These are phyloP conservation scores for Cicer arietinum DNA, from an alignment of 306 rosid species.

Conservation along the genomic window DNA sequence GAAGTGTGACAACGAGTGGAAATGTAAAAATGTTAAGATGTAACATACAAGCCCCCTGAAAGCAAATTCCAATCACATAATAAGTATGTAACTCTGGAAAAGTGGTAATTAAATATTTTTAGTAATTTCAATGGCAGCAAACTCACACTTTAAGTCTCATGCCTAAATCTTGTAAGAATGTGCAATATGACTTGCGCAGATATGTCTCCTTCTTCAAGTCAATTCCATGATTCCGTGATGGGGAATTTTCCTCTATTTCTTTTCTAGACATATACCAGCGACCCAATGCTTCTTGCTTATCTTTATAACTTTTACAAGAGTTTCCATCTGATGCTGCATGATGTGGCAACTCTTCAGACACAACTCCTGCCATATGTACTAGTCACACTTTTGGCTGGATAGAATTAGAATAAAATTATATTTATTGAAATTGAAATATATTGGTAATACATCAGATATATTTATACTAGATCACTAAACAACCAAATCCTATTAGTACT, in stretches of 20 bases:
- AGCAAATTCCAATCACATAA: slow-evolving; percentile 30
- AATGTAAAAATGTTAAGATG: slow-evolving; percentile 13
- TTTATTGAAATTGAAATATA: too few relatives aligned
- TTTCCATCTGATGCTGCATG: slow-evolving; percentile 44
- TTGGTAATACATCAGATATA: too few relatives aligned
- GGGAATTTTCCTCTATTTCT: slow-evolving; percentile 89
- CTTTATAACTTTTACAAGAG: slow-evolving; percentile 44
- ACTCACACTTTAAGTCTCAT: slow-evolving; percentile 98
- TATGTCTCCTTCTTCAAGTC: slow-evolving; percentile 93
- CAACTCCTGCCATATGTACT: slow-evolving; percentile 50
- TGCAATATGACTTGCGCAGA: slow-evolving; percentile 92
- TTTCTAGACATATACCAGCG: slow-evolving; percentile 83
- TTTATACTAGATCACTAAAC: too few relatives aligned
- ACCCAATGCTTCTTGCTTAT: slow-evolving; percentile 47
- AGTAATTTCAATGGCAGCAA: slow-evolving; percentile 13
- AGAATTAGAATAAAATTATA: too few relatives aligned
- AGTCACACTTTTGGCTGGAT: slow-evolving; percentile 35
- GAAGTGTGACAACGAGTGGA: neutral
- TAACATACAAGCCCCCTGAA: slow-evolving; percentile 15
- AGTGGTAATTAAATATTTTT: neutral
- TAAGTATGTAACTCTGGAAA: slow-evolving; percentile 17
- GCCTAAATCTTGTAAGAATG: slow-evolving; percentile 93
- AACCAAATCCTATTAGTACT: too few relatives aligned
- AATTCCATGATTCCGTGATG: slow-evolving; percentile 84
- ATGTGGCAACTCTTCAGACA: slow-evolving; percentile 51